Evolutionary conservation across 805 yeast species (phyloP).

Genomic region (Myxozyma mucilagina): DNA sequence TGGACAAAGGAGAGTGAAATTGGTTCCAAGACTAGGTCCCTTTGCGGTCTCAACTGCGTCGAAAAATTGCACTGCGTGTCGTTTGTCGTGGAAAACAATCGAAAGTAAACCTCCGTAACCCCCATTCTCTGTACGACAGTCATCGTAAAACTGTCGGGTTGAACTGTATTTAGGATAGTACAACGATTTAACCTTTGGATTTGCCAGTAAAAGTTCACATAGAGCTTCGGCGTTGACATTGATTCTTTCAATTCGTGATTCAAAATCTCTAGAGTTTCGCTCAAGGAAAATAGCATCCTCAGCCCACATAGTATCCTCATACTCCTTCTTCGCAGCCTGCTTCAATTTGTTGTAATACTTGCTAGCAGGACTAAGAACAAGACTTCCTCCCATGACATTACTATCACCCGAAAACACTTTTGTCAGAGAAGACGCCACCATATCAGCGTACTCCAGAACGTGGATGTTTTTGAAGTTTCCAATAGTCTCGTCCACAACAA

Average conservation of each 20-base stretch:
- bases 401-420: conserved; percentile 93
- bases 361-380: conserved; percentile 72
- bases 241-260: conserved; percentile 52
- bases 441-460: conserved; percentile 79
- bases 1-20: conserved; percentile 82
- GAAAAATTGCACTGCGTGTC: conserved; percentile 66
- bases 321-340: conserved; percentile 53
- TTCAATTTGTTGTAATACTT: conserved; percentile 53
- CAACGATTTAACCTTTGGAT: conserved; percentile 51
- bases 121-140: conserved; percentile 59
- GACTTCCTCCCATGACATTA: conserved; percentile 89
- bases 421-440: conserved; percentile 82
- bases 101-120: conserved; percentile 87
- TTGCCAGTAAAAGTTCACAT: conserved; percentile 36
- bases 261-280: conserved; percentile 89
- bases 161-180: conserved; percentile 66
- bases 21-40: conserved; percentile 86
- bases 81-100: conserved; percentile 59
- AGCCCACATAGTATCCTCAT: conserved; percentile 80
- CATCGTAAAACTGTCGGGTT: conserved; percentile 67
- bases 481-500: conserved; percentile 91
- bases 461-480: conserved; percentile 87
- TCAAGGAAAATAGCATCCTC: conserved; percentile 93
- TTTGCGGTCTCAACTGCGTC: conserved; percentile 64
- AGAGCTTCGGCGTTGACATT: conserved; percentile 45